Evolutionary conservation across 179 eudicot species (phyloP), one percentile per base, ranked within the genome.

Genomic region (Sideroxylon spinosum): DNA sequence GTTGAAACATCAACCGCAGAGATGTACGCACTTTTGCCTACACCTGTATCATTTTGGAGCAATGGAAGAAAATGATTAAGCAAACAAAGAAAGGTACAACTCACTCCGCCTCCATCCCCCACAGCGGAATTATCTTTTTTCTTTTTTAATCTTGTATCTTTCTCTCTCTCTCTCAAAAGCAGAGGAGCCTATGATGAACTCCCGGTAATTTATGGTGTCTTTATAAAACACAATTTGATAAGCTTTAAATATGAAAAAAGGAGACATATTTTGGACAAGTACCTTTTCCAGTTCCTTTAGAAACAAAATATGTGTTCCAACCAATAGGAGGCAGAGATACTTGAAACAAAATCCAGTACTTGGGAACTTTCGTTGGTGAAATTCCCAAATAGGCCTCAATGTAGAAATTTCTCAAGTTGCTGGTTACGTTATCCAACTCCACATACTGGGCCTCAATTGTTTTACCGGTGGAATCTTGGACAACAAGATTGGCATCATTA

Each of bases 321-420:
- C 98, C 95, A 79, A 93, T 77, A 62, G 98, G 91, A 64, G 92
- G 92, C 76, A 93, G 84, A 71, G 92, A 88, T 79, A 84, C 98
- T 79, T 68, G 84, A 84, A 93, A 92, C 75, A 79, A 68, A 71
- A 93, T 87, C 97, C 97, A 93, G 82, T 86, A 93, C 82, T 88
- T 92, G 63, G 98, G 91, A 75, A 48, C 88, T 78, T 80, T 50
- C 37, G 74, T 22, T n/a, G 87, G 78, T 56, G 92, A 83, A 46
- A 81, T 81, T 79, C 98, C 95, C 71, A 83, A 50, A 80, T 93
- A 93, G 60, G 98, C 95, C 82, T 82, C 73, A 16, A 84, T 81
- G 80, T 93, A 93, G 49, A 90, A 85, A 46, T 78, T 83, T 84
- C 97, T 89, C 81, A 92, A 73, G 64, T 85, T 87, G 72, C 78